A percentile compares a stretch with the other conserved stretches of the same genome.
phyloP scores from a whole-genome alignment of 2,329 filamentous ascomycete species.

The Ophiognomonia clavigignenti-juglandacearum region DNA sequence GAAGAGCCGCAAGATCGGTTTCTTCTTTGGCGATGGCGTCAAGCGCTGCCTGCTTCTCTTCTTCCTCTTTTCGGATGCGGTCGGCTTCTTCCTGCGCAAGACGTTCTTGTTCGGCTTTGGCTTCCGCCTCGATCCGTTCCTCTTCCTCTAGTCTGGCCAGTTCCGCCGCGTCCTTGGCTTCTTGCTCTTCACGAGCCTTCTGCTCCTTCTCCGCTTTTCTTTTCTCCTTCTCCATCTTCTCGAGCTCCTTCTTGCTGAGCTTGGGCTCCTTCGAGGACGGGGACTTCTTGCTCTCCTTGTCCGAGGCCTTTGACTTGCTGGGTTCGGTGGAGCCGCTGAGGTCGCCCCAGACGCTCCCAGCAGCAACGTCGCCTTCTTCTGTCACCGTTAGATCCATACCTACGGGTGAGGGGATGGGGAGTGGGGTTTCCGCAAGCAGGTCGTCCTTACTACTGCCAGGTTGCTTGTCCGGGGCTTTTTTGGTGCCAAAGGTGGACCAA shows the following conservation, averaged over 20 bases:
- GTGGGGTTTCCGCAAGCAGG: conserved; percentile 36
- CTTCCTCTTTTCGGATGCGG: conserved; percentile 9
- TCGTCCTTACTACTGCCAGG: conserved; percentile 25
- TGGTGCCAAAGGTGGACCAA: conserved; percentile 39
- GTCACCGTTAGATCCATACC: conserved; percentile 40
- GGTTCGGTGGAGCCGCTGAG: conserved; percentile 20
- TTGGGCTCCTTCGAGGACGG: conserved; percentile 32
- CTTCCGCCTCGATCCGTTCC: conserved; percentile 15
- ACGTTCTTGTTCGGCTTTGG: conserved; percentile 12
- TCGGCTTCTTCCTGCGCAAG: conserved; percentile 14
- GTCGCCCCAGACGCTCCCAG: conserved; percentile 30
- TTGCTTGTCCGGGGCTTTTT: conserved; percentile 39
- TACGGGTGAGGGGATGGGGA: conserved; percentile 44
- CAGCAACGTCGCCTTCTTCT: conserved; percentile 32
- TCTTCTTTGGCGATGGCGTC: conserved; percentile 15
- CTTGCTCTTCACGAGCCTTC: conserved; percentile 14
- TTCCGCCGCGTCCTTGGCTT: conserved; percentile 15
- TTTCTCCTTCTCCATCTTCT: conserved; percentile 23
- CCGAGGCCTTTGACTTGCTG: conserved; percentile 35
- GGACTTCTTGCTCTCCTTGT: conserved; percentile 26
- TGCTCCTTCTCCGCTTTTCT: conserved; percentile 23
- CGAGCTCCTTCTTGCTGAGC: conserved; percentile 41
- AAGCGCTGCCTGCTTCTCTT: conserved; percentile 13
- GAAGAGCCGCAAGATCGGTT: conserved; percentile 11
- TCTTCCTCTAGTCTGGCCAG: conserved; percentile 13